phyloP scores from a whole-genome alignment of 2,329 filamentous ascomycete species.

The Endoconidiophora laricicola region DNA sequence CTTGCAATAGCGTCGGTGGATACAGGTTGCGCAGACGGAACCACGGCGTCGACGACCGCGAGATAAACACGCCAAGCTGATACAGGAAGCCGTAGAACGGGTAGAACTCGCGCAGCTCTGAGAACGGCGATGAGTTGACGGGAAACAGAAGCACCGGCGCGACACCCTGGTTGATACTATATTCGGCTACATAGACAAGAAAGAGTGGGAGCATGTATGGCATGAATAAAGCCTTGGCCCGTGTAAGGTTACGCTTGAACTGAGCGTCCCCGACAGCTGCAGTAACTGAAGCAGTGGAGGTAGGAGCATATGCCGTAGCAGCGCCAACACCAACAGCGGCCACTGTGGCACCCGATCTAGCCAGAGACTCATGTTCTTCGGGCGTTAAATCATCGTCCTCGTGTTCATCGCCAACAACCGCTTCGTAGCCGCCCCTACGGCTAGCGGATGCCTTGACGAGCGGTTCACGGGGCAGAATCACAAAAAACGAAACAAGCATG shows the following conservation, averaged over 20 bases:
- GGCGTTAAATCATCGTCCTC: constrained; percentile 16
- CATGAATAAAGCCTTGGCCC: constrained; percentile 54
- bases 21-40: constrained; percentile 69
- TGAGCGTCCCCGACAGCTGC: too few relatives aligned
- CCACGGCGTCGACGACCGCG: constrained; percentile 79
- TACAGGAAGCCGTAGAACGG: constrained; percentile 91
- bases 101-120: constrained; percentile 73
- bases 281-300: constrained; percentile 13
- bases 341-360: neutral
- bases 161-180: constrained; percentile 89
- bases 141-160: constrained; percentile 81
- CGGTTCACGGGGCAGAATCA: constrained; percentile 53
- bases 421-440: constrained; percentile 38
- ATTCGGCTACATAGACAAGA: constrained; percentile 88
- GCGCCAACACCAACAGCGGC: constrained; percentile 26
- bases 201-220: constrained; percentile 79
- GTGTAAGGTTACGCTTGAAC: constrained; percentile 35
- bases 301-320: constrained; percentile 24
- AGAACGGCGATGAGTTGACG: constrained; percentile 57
- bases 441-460: constrained; percentile 31
- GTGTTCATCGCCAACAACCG: constrained; percentile 24
- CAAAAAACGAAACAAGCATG: constrained; percentile 78
- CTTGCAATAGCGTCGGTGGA: constrained; percentile 63
- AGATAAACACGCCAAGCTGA: constrained; percentile 88
- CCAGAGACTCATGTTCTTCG: too few relatives aligned